These are phyloP conservation scores for Artemisia annua DNA, from an alignment of 129 eudicot genomes.

Conservation along the genomic window DNA sequence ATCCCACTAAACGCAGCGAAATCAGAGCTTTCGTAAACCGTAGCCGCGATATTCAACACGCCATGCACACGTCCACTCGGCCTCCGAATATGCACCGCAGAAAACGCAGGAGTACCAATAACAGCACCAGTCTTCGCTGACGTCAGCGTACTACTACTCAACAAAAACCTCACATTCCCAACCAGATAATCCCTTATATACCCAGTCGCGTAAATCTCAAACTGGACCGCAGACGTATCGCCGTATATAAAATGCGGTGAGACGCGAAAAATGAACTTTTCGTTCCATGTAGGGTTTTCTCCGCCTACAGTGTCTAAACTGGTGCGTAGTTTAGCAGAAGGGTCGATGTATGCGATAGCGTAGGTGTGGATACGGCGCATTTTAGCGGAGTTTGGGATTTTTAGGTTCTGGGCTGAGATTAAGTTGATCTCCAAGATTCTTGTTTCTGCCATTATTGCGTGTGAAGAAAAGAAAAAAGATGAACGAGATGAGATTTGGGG, in stretches of 20 bases:
- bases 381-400: slow-evolving; percentile 52
- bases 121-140: slow-evolving; percentile 30
- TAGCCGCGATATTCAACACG: slow-evolving; percentile 75
- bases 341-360: slow-evolving; percentile 69
- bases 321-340: slow-evolving; percentile 68
- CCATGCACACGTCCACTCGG: slow-evolving; percentile 90
- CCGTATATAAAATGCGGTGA: slow-evolving; percentile 54
- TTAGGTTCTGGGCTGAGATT: slow-evolving; percentile 84
- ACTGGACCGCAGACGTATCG: slow-evolving; percentile 77
- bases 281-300: slow-evolving; percentile 95
- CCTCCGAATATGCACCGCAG: slow-evolving; percentile 81
- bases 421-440: slow-evolving; percentile 82
- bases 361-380: slow-evolving; percentile 81
- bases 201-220: slow-evolving; percentile 81
- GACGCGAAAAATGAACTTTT: slow-evolving; percentile 82
- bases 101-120: slow-evolving; percentile 58
- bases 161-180: slow-evolving; percentile 69
- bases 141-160: slow-evolving; percentile 54
- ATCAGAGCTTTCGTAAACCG: slow-evolving; percentile 48
- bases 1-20: slow-evolving; percentile 38
- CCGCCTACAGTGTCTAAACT: slow-evolving; percentile 62
- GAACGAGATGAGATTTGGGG: background rate
- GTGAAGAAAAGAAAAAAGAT: too few relatives aligned
- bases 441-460: slow-evolving; percentile 27
- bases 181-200: slow-evolving; percentile 57